Evolutionary conservation across 1,284 basidiomycete species (phyloP).

Genomic region (Marasmius sp.): DNA sequence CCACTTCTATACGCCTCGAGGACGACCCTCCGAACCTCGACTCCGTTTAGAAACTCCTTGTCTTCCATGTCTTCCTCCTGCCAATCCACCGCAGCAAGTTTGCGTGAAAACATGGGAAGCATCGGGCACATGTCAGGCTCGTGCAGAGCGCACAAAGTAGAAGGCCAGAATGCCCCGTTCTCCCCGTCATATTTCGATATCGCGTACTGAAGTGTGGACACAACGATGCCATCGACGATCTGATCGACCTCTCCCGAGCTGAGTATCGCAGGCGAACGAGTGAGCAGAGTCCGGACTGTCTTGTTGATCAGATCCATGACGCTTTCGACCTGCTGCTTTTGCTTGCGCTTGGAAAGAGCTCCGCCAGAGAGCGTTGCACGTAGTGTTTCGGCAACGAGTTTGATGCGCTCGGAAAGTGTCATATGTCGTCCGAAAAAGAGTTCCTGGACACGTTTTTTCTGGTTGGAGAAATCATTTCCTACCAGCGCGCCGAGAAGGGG

Average conservation of each 20-base stretch:
- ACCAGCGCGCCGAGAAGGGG: constrained; percentile 84
- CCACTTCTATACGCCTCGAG: constrained; percentile 65
- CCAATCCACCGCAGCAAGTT: constrained; percentile 29
- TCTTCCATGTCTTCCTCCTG: constrained; percentile 29
- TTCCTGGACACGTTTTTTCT: constrained; percentile 50
- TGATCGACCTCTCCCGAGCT: constrained; percentile 60
- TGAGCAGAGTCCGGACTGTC: constrained; percentile 58
- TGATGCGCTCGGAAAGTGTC: constrained; percentile 57
- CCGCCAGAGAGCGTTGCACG: constrained; percentile 48
- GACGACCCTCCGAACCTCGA: constrained; percentile 47
- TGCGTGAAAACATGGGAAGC: constrained; percentile 49
- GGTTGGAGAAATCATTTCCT: constrained; percentile 81
- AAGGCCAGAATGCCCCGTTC: constrained; percentile 45
- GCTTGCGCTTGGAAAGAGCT: constrained; percentile 41
- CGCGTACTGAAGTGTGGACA: constrained; percentile 74
- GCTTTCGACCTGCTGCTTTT: constrained; percentile 55
- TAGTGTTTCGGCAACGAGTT: constrained; percentile 54
- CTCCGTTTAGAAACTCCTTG: constrained; percentile 24
- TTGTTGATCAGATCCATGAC: constrained; percentile 76
- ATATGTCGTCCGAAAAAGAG: constrained; percentile 68
- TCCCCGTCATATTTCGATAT: constrained; percentile 54
- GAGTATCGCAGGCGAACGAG: constrained; percentile 46
- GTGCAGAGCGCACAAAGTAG: constrained; percentile 60
- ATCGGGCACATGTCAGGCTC: constrained; percentile 52
- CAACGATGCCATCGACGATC: constrained; percentile 68